phyloP scores from a whole-genome alignment of 23 red algal species.

The Chondrus crispus region DNA sequence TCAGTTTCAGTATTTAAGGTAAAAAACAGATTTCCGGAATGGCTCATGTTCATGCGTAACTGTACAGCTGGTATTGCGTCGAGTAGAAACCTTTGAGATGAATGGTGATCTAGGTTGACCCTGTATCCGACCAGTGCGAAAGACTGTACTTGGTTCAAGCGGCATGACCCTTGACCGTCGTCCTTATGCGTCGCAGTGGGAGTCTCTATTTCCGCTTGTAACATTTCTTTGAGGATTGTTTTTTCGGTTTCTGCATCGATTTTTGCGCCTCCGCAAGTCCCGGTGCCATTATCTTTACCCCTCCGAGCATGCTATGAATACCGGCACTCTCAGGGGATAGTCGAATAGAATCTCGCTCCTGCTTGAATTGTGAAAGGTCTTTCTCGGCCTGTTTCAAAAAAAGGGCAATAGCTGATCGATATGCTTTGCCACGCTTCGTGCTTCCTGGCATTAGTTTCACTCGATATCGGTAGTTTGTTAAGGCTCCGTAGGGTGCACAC shows the following conservation, averaged over 20 bases:
- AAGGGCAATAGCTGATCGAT: slow-evolving; percentile 36
- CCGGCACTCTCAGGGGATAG: slow-evolving; percentile 55
- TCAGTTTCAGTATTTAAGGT: too few species aligned
- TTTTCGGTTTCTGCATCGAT: slow-evolving; percentile 19
- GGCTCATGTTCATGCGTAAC: too few species aligned
- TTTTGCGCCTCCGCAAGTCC: slow-evolving; percentile 52
- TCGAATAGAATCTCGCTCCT: slow-evolving; percentile 67
- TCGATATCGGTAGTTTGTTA: slow-evolving; percentile 81
- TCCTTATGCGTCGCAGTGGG: too few species aligned
- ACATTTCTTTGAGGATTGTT: background rate
- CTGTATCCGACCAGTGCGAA: too few species aligned
- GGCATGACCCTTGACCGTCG: too few species aligned
- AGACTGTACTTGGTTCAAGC: too few species aligned
- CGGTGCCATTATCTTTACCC: slow-evolving; percentile 60
- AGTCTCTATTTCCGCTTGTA: too few species aligned
- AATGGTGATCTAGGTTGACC: too few species aligned
- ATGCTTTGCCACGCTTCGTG: slow-evolving; percentile 87
- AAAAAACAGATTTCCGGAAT: too few species aligned
- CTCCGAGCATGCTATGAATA: slow-evolving; percentile 62
- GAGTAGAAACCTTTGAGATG: too few species aligned
- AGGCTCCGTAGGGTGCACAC: slow-evolving; percentile 83
- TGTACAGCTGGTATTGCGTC: too few species aligned
- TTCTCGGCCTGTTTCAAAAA: slow-evolving; percentile 58
- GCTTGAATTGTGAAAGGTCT: slow-evolving; percentile 18
- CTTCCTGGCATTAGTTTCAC: slow-evolving; percentile 94